Percentiles rank a stretch among this genome's conserved stretches.
phyloP scores from a whole-genome alignment of 208 protist species.

The Acanthamoeba culbertsoni region DNA sequence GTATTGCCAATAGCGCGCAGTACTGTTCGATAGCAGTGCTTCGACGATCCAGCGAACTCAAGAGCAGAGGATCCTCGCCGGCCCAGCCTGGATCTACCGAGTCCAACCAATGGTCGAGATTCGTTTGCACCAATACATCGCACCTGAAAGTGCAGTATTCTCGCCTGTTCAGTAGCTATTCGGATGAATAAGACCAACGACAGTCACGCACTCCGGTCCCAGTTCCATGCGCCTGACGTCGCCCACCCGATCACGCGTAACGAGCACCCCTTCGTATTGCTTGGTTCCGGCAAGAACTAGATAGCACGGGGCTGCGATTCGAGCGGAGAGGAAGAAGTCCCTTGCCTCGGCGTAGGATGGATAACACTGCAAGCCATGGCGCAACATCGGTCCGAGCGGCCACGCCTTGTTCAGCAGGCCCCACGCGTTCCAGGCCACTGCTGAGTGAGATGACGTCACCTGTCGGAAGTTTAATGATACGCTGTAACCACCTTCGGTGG shows the following conservation, averaged over 20 bases:
- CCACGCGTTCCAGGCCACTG: not conserved
- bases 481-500: not conserved
- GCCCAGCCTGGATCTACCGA: not conserved
- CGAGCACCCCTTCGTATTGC: not conserved
- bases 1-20: not conserved
- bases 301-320: not conserved
- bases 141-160: no score
- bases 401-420: not conserved
- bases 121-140: not conserved
- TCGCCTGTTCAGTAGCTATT: no score
- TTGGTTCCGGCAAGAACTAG: not conserved
- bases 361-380: not conserved
- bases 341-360: not conserved
- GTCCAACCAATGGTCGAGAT: constrained; percentile 14
- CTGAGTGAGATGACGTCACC: not conserved
- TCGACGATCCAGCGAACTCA: not conserved
- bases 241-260: not conserved
- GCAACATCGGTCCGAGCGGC: not conserved
- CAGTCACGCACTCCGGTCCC: not conserved
- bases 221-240: not conserved
- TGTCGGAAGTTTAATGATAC: not conserved
- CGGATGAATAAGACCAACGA: not conserved
- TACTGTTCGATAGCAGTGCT: not conserved
- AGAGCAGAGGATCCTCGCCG: not conserved
- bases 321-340: not conserved